phyloP scores from a whole-genome alignment of 371 early-diverging fungal species.

The Mortierella sp. region DNA sequence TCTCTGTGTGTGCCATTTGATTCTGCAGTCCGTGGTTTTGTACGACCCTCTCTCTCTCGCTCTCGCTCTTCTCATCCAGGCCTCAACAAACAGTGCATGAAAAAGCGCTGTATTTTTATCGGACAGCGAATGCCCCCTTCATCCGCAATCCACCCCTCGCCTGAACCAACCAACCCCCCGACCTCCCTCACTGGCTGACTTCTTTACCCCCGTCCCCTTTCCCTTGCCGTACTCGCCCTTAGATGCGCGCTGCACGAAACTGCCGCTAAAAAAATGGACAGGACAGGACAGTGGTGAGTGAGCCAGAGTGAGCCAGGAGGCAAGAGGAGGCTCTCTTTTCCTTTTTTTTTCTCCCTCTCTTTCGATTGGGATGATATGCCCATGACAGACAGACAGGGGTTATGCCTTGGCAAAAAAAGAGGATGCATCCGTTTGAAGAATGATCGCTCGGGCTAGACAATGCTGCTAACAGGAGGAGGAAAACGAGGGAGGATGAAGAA shows the following conservation, averaged over 20 bases:
- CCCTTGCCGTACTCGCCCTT: neutral
- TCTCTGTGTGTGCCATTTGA: slow-evolving; percentile 1
- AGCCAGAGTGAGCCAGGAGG: neutral
- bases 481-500: too few relatives aligned
- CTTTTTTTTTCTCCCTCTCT: too few relatives aligned
- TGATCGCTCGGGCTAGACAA: neutral
- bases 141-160: neutral
- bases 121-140: neutral
- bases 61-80: neutral
- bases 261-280: neutral
- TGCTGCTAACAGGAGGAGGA: neutral
- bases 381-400: neutral
- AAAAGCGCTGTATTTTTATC: neutral
- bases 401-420: neutral
- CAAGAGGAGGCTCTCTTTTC: neutral
- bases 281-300: neutral
- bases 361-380: neutral
- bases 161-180: neutral
- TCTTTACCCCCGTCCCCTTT: neutral
- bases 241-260: neutral
- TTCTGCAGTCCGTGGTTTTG: slow-evolving; percentile 3
- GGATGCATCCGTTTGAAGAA: neutral
- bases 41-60: neutral
- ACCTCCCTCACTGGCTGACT: neutral
- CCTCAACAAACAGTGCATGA: slow-evolving; percentile 1